Evolutionary conservation across 805 yeast genomes (phyloP).

Genomic region (Nadsonia fulvescens): DNA sequence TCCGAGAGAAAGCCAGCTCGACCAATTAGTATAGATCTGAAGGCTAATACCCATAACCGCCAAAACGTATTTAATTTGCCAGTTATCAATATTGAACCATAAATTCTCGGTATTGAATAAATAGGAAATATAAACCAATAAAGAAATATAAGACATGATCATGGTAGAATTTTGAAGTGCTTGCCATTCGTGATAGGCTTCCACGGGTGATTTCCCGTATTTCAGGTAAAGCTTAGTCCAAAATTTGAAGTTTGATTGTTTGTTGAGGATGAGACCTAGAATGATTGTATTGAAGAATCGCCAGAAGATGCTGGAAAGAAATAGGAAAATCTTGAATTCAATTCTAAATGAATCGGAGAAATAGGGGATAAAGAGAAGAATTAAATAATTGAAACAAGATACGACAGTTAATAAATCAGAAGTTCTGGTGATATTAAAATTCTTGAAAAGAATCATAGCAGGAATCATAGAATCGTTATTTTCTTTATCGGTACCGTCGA

Average conservation of each 20-base stretch:
- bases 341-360: conserved; percentile 16
- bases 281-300: conserved; percentile 34
- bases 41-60: conserved; percentile 38
- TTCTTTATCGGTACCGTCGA: conserved; percentile 1
- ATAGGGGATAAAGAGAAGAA: conserved; percentile 17
- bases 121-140: too few species aligned
- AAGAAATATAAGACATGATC: conserved; percentile 39
- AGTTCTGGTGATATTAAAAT: conserved; percentile 47
- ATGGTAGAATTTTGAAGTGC: conserved; percentile 35
- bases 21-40: conserved; percentile 52
- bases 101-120: conserved; percentile 13
- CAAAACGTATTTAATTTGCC: conserved; percentile 35
- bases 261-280: conserved; percentile 32
- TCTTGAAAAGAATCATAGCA: conserved; percentile 36
- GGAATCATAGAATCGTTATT: conserved; percentile 7
- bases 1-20: conserved; percentile 54
- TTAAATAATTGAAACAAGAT: conserved; percentile 25
- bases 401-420: conserved; percentile 34
- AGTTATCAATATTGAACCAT: too few species aligned
- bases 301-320: conserved; percentile 25
- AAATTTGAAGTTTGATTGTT: conserved; percentile 41
- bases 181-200: conserved; percentile 61
- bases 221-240: conserved; percentile 50
- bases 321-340: conserved; percentile 19
- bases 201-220: conserved; percentile 43